These are phyloP conservation scores for Zarea fungicola DNA, from an alignment of 2,329 filamentous ascomycete genomes.

Conservation along the genomic window DNA sequence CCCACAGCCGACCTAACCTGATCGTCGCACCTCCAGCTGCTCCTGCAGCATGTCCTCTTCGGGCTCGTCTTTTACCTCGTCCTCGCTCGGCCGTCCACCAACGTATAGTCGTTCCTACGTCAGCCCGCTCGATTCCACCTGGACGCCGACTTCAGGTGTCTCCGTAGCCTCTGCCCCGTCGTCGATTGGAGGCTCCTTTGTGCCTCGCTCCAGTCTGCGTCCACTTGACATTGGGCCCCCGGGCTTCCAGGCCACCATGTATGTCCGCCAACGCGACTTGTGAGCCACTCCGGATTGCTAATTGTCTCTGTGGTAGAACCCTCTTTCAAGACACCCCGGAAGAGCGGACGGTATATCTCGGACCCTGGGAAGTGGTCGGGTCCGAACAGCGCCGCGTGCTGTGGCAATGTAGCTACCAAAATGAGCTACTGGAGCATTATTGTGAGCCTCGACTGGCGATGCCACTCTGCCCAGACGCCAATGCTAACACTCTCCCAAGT, in stretches of 20 bases:
- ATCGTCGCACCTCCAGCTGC: slow-evolving; percentile 10
- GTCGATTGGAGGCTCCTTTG: slow-evolving; percentile 31
- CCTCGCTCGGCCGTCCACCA: slow-evolving; percentile 37
- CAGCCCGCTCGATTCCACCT: slow-evolving; percentile 40
- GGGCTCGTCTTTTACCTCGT: slow-evolving; percentile 44
- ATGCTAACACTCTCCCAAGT: slow-evolving; percentile 29
- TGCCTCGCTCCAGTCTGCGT: slow-evolving; percentile 33
- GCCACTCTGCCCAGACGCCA: slow-evolving; percentile 12
- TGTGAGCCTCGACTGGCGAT: slow-evolving; percentile 28
- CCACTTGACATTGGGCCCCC: slow-evolving; percentile 48
- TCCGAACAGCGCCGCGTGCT: slow-evolving; percentile 43
- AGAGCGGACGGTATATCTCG: slow-evolving; percentile 46
- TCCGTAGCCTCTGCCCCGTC: slow-evolving; percentile 42
- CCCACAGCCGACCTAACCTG: slow-evolving; percentile 12
- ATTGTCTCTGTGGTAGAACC: slow-evolving; percentile 29
- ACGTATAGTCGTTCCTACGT: slow-evolving; percentile 36
- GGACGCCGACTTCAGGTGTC: slow-evolving; percentile 39
- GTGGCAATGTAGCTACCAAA: slow-evolving; percentile 49
- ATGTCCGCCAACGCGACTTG: slow-evolving; percentile 16
- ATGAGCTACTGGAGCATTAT: slow-evolving; percentile 47
- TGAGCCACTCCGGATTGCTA: neutral
- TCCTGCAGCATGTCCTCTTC: slow-evolving; percentile 39
- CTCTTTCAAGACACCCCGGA: slow-evolving; percentile 46
- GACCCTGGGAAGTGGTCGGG: slow-evolving; percentile 48
- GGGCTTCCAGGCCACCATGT: slow-evolving; percentile 51